Base-by-base conservation (phyloP, 2,329 filamentous ascomycete genomes). In the Fusarium zealandicum region DNA sequence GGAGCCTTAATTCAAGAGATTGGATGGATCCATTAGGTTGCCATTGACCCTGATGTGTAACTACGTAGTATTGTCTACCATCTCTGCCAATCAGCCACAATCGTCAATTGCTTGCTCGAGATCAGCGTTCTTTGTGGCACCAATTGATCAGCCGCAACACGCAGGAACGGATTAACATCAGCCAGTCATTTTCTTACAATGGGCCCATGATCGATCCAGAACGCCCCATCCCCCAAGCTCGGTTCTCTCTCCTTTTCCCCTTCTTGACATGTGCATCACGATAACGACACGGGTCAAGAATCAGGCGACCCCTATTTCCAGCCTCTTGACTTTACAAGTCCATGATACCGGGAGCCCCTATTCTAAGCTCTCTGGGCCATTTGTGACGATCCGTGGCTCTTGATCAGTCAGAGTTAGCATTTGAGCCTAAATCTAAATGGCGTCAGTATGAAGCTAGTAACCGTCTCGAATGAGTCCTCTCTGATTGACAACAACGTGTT, bases 351-450 rank as follows among this genome's bases (percentile, higher is more conserved):
- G 39, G 7, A 25, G 8, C 22, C 22, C 22, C 22, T 8, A 6
- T 25, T 25, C 7, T 8, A 25, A 25, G 22, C 22, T 25, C 8
- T 25, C 22, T 25, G 6, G 22, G 9, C 22, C 22, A 7, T 25
- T 51, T 37, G 17, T 40, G 33, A 58, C 52, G 57, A 61, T 55
- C 59, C 58, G 58, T 61, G 58, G 53, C 33, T 59, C 45, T 59
- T 51, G 22, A 9, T 32, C 16, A 39, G 7, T 25, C 18, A 6
- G 9, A 5, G 22, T 25, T 25, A 30, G 22, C 5, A 46, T 17
- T 35, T 33, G 17, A 42, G 39, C 28, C 40, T 32, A 37, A 50
- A 52, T 25, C 40, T 32, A 37, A 50, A 52, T 25, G 22, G 22
- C 22, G 22, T 25, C 22, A 8, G 22, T 58, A 54, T 42, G 39